Evolutionary conservation across 257 asterid species (phyloP).

Genomic region (Nicotiana paniculata): DNA sequence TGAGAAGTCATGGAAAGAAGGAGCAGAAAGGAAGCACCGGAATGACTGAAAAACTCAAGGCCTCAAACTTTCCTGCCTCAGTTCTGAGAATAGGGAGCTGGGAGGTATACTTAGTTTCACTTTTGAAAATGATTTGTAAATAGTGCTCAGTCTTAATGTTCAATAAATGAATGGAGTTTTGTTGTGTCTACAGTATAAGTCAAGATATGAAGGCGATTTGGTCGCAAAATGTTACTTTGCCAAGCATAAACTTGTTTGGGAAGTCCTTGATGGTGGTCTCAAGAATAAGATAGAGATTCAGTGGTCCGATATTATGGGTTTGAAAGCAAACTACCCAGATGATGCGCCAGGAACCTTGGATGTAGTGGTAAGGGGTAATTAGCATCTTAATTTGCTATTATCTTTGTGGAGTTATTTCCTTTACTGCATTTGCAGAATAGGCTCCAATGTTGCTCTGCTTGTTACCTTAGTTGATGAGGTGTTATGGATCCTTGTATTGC

Average conservation of each 20-base stretch:
- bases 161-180: not conserved
- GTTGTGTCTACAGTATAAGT: slow-evolving; percentile 54
- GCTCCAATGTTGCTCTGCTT: not conserved
- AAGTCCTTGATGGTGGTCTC: slow-evolving; percentile 93
- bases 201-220: slow-evolving; percentile 82
- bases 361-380: slow-evolving; percentile 53
- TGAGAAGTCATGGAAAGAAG: slow-evolving; percentile 25
- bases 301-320: slow-evolving; percentile 77
- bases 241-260: slow-evolving; percentile 93
- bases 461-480: not conserved
- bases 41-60: slow-evolving; percentile 66
- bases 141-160: not conserved
- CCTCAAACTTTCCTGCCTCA: slow-evolving; percentile 78
- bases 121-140: not conserved
- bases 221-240: slow-evolving; percentile 92
- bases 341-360: slow-evolving; percentile 65
- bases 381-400: not conserved
- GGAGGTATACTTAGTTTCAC: slow-evolving; percentile 50
- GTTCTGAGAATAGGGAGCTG: slow-evolving; percentile 69
- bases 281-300: slow-evolving; percentile 88
- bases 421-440: not conserved
- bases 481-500: slow-evolving; percentile 15
- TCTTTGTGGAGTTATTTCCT: not conserved
- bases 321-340: slow-evolving; percentile 59
- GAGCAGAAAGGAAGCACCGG: slow-evolving; percentile 37